Percentiles rank a stretch among this genome's conserved stretches.
Evolutionary conservation across 805 yeast genomes (phyloP).

Genomic region (Yamadazyma laniorum): DNA sequence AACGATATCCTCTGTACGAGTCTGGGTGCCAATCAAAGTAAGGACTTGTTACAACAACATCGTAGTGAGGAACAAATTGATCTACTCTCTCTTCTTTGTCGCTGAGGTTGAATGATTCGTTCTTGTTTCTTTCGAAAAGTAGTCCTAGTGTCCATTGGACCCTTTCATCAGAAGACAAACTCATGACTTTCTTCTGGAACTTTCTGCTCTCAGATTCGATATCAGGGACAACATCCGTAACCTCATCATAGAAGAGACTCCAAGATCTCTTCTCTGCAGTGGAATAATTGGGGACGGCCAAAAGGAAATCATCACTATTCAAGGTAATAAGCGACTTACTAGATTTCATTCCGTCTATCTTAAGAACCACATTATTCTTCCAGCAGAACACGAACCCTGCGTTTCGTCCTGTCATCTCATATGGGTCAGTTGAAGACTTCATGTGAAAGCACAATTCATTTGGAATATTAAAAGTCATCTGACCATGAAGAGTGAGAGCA

Average conservation of each 20-base stretch:
- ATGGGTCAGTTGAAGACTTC: conserved; percentile 60
- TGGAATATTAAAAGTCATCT: conserved; percentile 44
- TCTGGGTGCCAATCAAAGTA: conserved; percentile 59
- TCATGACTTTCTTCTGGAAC: conserved; percentile 47
- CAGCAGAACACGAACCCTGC: conserved; percentile 68
- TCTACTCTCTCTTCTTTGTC: conserved; percentile 43
- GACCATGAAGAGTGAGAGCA: conserved; percentile 54
- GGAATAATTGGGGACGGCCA: conserved; percentile 55
- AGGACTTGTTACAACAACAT: conserved; percentile 60
- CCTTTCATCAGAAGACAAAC: conserved; percentile 53
- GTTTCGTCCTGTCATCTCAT: conserved; percentile 52
- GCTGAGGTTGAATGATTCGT: conserved; percentile 26
- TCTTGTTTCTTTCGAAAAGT: conserved; percentile 61
- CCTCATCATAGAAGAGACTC: conserved; percentile 34
- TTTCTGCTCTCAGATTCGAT: conserved; percentile 29
- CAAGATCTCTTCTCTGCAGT: conserved; percentile 32
- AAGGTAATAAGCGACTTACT: conserved; percentile 52
- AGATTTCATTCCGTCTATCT: conserved; percentile 49
- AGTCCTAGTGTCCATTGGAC: conserved; percentile 81
- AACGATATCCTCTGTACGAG: conserved; percentile 76
- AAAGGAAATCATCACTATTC: conserved; percentile 53
- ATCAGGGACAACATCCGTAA: conserved; percentile 18
- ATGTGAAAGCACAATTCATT: conserved; percentile 61
- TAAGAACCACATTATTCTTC: conserved; percentile 52
- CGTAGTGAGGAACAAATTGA: conserved; percentile 60